Evolutionary conservation across 345 rosid species (phyloP).

Genomic region (Garcia nutans): DNA sequence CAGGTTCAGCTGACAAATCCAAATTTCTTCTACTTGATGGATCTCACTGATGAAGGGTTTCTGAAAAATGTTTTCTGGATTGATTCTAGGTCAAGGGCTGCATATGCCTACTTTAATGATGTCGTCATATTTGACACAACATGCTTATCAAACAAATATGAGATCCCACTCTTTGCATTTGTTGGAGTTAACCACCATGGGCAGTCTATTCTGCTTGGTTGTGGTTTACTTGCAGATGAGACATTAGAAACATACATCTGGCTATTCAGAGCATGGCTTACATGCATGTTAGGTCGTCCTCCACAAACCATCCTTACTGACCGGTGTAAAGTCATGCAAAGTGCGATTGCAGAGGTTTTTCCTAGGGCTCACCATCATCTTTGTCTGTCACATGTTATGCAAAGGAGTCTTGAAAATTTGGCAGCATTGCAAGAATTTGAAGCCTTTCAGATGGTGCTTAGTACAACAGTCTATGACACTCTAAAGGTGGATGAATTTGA

Average conservation of each 20-base stretch:
- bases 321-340: conserved; percentile 56
- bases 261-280: conserved; percentile 62
- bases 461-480: conserved; percentile 49
- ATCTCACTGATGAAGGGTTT: conserved; percentile 64
- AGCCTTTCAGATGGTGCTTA: conserved; percentile 48
- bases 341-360: conserved; percentile 53
- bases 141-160: conserved; percentile 49
- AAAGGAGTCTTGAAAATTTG: conserved; percentile 50
- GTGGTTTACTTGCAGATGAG: conserved; percentile 70
- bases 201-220: conserved; percentile 52
- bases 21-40: conserved; percentile 65
- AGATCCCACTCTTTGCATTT: conserved; percentile 58
- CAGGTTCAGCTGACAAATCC: conserved; percentile 69
- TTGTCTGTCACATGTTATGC: conserved; percentile 48
- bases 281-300: conserved; percentile 42
- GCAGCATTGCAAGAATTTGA: conserved; percentile 56
- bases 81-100: conserved; percentile 56
- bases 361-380: conserved; percentile 56
- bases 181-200: conserved; percentile 72
- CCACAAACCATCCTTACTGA: conserved; percentile 67
- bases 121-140: conserved; percentile 57
- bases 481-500: conserved; percentile 69
- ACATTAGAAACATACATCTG: conserved; percentile 56
- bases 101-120: conserved; percentile 56
- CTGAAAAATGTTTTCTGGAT: conserved; percentile 67